Conservation (phyloP, 176 grass and related monocot genomes). For the Luzula sylvatica region DNA sequence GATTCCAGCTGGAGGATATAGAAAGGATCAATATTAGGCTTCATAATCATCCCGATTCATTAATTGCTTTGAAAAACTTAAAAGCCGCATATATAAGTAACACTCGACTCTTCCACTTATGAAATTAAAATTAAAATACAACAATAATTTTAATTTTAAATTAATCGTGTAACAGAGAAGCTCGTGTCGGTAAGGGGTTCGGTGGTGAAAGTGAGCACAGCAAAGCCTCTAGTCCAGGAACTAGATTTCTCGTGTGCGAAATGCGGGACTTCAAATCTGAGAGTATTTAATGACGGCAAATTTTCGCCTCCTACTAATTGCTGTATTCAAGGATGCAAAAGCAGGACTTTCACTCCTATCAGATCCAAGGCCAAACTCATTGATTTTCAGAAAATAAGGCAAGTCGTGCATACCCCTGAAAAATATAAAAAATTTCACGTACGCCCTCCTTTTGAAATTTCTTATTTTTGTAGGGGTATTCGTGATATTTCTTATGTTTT, state of each 20-base stretch:
- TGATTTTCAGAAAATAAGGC: constrained; percentile 97
- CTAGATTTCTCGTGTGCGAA: constrained; percentile 60
- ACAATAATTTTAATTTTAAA: constrained; percentile 25
- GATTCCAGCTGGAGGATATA: constrained; percentile 22
- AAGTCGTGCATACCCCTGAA: too few species aligned
- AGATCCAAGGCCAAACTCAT: constrained; percentile 62
- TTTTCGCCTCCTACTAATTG: constrained; percentile 71
- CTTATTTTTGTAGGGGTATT: background rate
- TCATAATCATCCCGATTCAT: constrained; percentile 45
- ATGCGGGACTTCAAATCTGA: constrained; percentile 27
- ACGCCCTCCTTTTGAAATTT: background rate
- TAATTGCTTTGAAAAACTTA: constrained; percentile 64
- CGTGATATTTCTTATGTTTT: constrained; percentile 6
- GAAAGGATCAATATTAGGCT: constrained; percentile 76
- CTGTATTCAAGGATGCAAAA: constrained; percentile 60
- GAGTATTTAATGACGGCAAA: constrained; percentile 65
- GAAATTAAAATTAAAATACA: background rate
- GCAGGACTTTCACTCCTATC: constrained; percentile 52
- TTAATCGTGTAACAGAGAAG: constrained; percentile 49
- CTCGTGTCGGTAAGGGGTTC: constrained; percentile 62
- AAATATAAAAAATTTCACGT: too few species aligned
- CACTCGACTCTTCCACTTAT: background rate
- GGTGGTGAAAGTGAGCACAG: constrained; percentile 86
- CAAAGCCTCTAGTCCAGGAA: constrained; percentile 61
- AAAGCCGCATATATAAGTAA: constrained; percentile 86